Conservation (phyloP, 129 eudicot genomes). For the Dittrichia graveolens region DNA sequence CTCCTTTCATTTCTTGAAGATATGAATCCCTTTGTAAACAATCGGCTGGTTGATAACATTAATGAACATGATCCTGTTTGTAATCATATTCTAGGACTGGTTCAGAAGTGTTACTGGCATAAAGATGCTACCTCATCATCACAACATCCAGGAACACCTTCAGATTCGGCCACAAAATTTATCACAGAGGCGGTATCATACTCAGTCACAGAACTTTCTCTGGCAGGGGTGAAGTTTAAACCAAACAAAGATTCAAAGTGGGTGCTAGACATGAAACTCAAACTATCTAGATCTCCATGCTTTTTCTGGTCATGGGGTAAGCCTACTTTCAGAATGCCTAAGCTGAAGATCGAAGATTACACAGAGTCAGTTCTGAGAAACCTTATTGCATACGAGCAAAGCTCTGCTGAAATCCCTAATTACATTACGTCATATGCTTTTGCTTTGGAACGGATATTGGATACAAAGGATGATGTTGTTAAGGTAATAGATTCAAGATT, state of each 20-base stretch:
- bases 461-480: neutral
- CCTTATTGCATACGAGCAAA: slow-evolving; percentile 29
- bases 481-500: neutral
- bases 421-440: slow-evolving; percentile 18
- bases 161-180: neutral
- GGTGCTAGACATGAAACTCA: neutral
- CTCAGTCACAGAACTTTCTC: no score
- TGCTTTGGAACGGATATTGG: neutral
- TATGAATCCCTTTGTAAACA: no score
- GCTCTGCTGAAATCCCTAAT: neutral
- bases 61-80: no score
- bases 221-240: slow-evolving; percentile 14
- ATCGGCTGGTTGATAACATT: neutral
- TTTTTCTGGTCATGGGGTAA: neutral
- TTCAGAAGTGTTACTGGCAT: slow-evolving; percentile 2
- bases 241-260: neutral
- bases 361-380: slow-evolving; percentile 23
- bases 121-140: neutral
- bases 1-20: no score
- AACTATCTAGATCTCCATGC: neutral
- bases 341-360: neutral
- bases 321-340: slow-evolving; percentile 5
- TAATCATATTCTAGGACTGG: slow-evolving; percentile 15
- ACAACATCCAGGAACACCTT: no score
- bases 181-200: no score